Evolutionary conservation across 2,329 filamentous ascomycete genomes (phyloP), one percentile per base, ranked within the genome.

Genomic region (Hawksworthiomyces lignivorus): DNA sequence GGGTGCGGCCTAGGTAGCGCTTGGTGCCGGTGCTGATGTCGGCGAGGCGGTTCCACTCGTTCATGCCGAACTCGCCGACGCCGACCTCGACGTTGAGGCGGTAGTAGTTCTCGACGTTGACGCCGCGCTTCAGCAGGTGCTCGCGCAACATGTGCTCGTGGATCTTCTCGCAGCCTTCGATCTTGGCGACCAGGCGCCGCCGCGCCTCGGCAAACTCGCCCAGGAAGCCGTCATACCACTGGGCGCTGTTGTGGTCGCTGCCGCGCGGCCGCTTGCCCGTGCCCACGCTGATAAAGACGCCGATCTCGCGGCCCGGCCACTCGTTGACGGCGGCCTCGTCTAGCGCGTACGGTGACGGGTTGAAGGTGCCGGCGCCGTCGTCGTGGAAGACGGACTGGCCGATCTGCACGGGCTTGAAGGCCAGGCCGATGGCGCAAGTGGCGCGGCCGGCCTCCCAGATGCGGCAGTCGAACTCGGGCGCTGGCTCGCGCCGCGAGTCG

Each of bases 51-150:
- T 87, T 78, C 92, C 92, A 98, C 60, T 97, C 92, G 58, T 97
- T 98, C 88, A 98, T 97, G 39, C 86, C 90, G 59, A 96, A 97
- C 57, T 97, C 92, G 40, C 90, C 89, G 4, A 97, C 89, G 1
- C 90, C 92, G 14, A 95, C 82, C 57, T 97, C 89, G 30, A 97
- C 92, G 50, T 98, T 98, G n/a, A 97, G 70, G 7, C 92, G 84
- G 60, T 88, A 94, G 66, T 98, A 98, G 59, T 94, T 87, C 45
- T 96, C 89, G 39, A 78, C 75, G 53, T 84, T 89, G 46, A 97
- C 86, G 20, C 83, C 79, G 26, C 88, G 79, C 59, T 81, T 84
- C 7, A 76, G 65, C 18, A 97, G 70, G 51, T 89, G 78, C 36
- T 94, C 84, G 45, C 77, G 79, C 45, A 84, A 65, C 88, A 97